phyloP scores from a whole-genome alignment of 352 stramenopile species.

The Pythium scleroteichum region DNA sequence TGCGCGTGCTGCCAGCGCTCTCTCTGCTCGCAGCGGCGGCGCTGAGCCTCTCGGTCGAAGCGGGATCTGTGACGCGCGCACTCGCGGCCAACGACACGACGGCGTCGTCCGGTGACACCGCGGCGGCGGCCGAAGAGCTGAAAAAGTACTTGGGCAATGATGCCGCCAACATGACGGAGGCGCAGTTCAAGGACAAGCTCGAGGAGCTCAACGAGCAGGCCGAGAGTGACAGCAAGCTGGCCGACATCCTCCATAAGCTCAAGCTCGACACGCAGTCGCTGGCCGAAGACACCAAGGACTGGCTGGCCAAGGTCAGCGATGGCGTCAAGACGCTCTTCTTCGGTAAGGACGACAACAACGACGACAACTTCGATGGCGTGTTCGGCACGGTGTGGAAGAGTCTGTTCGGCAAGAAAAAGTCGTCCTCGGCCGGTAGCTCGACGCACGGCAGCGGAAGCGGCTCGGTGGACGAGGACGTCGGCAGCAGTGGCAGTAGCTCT shows the following conservation, averaged over 20 bases:
- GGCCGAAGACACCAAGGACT: conserved; percentile 10
- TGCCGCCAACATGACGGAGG: conserved; percentile 8
- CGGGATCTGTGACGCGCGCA: conserved; percentile 6
- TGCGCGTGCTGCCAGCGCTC: conserved; percentile 7
- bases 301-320: conserved; percentile 8
- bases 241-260: too few relatives aligned
- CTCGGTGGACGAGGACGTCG: neutral
- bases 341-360: conserved; percentile 13
- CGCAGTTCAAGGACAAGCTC: conserved; percentile 8
- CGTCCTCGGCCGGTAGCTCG: neutral
- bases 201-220: conserved; percentile 12
- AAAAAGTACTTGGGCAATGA: conserved; percentile 16
- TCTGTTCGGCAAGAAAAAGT: conserved; percentile 10
- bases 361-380: conserved; percentile 10
- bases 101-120: neutral
- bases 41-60: conserved; percentile 3
- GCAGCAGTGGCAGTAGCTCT: neutral
- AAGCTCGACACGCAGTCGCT: conserved; percentile 2
- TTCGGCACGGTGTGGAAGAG: conserved; percentile 15
- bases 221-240: conserved; percentile 2
- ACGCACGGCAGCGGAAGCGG: conserved; percentile 9
- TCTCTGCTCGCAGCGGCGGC: conserved; percentile 2
- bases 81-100: neutral
- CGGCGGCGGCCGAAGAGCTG: conserved; percentile 4
- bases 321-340: conserved; percentile 7